Base-by-base conservation (phyloP, 2,329 filamentous ascomycete species). In the Aspergillus versicolor region DNA sequence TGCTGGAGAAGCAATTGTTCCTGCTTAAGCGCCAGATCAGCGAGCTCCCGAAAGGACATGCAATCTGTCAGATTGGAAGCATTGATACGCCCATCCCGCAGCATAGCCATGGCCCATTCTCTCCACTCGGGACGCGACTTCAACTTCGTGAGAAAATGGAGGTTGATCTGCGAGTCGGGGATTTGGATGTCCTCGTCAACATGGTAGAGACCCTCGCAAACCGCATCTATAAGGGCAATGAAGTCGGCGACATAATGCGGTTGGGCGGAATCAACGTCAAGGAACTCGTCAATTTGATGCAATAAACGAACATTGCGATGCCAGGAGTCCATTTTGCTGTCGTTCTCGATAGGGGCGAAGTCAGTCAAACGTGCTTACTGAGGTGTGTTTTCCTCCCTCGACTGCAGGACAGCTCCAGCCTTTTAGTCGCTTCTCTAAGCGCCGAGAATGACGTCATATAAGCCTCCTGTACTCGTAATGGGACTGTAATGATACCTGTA, bases 281-380 rank as follows among this genome's bases (percentile, higher is more conserved):
- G 56, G 40, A 69, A 65, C 52, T 70, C 67, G 44, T 65, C 59
- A 32, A 70, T 62, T 37, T 68, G 64, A 54, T 69, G 67, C 43
- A 70, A 64, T 48, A 67, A 60, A 11, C 67, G 67, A 38, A 64
- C 61, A 47, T 64, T 68, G 15, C 63, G 65, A 45, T 69, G 65
- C 58, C 65, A 65, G 45, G 48, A 47, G 17, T 66, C 62, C 67
- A 69, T 68, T 8, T 32, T 54, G 52, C 21, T 32, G 49, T 12
- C 2, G 17, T 22, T 22, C 17, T n/a, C 13, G 32, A 24, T 45
- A 54, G 12, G 40, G 42, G 21, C 27, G 47, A 51, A 12, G 22
- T 46, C 45, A n/a, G 30, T 21, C 41, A 43, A 55, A 52, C n/a
- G 42, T 56, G 48, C 46, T 51, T 45, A 51, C 49, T 30, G 27